Base-by-base conservation (phyloP, 495 filamentous ascomycete species). In the Penicillium simplicissimum region DNA sequence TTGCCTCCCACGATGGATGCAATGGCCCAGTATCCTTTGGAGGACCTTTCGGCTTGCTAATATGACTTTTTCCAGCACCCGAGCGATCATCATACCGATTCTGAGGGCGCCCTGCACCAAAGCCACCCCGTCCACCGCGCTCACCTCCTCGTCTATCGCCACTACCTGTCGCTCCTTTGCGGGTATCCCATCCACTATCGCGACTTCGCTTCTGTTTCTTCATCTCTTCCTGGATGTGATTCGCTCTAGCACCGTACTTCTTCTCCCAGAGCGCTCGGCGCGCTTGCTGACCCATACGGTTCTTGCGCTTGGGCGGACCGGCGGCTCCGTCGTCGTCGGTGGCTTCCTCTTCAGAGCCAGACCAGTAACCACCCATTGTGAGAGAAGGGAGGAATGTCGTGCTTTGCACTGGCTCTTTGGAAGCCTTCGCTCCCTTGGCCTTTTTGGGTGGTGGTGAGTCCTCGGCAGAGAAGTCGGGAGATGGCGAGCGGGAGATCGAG, bases 1-100 rank as follows among this genome's bases (percentile, higher is more conserved):
- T 90, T 8, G 95, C 95, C 74, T 91, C 89, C 95, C 95, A 98
- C 55, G 89, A 93, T 10, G 95, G 95, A 85, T 98, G 95, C 66
- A 98, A 71, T 8, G 87, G 79, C 70, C 88, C 90, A 65, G 83
- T 77, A 66, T 82, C 85, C 67, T 77, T 78, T 0, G 76, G 67
- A 51, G 77, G 77, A 42, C 45, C 67, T 17, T 74, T 76, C 0
- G 75, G 67, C 62, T 78, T 80, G 33, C 54, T 68, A 8, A 37
- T 34, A 25, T 64, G 59, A 17, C 52, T 31, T 40, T 51, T 33
- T 8, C 35, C 53, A 23, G 36, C 38, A 14, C 56, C 25, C 21
- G 62, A 31, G 3, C 52, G 54, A 5, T 58, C 59, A 52, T 69
- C 57, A 9, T 42, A 43, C 13, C 51, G 48, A 28, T 62, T 60